These are phyloP conservation scores for Globisporangium paroecandrum DNA, from an alignment of 352 stramenopile species.

Conservation along the genomic window DNA sequence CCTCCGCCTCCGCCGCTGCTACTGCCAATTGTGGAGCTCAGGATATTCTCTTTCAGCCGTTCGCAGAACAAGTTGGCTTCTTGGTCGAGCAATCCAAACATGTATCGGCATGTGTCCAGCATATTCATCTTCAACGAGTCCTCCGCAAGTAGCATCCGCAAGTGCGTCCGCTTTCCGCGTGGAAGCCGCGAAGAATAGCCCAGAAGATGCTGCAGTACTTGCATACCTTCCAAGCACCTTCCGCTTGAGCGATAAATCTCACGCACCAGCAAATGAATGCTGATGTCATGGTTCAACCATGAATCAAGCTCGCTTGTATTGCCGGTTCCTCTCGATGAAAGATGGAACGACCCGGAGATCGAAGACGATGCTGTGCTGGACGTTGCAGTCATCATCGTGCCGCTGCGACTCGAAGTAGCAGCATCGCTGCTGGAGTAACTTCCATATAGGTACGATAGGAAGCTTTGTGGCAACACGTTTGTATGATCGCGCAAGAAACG, in stretches of 20 bases:
- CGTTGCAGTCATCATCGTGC: slow-evolving; percentile 56
- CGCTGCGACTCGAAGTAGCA: slow-evolving; percentile 47
- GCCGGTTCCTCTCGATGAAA: slow-evolving; percentile 44
- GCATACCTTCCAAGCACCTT: slow-evolving; percentile 74
- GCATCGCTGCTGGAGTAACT: slow-evolving; percentile 58
- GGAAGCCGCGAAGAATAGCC: slow-evolving; percentile 69
- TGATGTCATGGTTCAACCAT: slow-evolving; percentile 82
- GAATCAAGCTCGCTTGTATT: slow-evolving; percentile 72
- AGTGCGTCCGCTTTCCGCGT: slow-evolving; percentile 70
- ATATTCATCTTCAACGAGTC: slow-evolving; percentile 72
- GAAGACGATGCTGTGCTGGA: slow-evolving; percentile 71
- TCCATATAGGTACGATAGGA: slow-evolving; percentile 43
- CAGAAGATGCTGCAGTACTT: slow-evolving; percentile 73
- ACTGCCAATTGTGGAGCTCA: slow-evolving; percentile 20
- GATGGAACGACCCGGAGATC: slow-evolving; percentile 47
- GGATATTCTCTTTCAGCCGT: slow-evolving; percentile 57
- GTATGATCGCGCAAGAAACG: slow-evolving; percentile 68
- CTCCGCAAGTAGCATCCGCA: slow-evolving; percentile 79
- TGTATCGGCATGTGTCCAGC: slow-evolving; percentile 70
- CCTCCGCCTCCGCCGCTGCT: slow-evolving; percentile 50
- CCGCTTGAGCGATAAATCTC: slow-evolving; percentile 79
- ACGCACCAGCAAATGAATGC: slow-evolving; percentile 74
- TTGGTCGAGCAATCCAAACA: slow-evolving; percentile 69
- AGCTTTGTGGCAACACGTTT: slow-evolving; percentile 60
- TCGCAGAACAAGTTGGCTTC: slow-evolving; percentile 78